These are phyloP conservation scores for Naganishia vaughanmartiniae DNA, from an alignment of 768 basidiomycete species.

Conservation along the genomic window DNA sequence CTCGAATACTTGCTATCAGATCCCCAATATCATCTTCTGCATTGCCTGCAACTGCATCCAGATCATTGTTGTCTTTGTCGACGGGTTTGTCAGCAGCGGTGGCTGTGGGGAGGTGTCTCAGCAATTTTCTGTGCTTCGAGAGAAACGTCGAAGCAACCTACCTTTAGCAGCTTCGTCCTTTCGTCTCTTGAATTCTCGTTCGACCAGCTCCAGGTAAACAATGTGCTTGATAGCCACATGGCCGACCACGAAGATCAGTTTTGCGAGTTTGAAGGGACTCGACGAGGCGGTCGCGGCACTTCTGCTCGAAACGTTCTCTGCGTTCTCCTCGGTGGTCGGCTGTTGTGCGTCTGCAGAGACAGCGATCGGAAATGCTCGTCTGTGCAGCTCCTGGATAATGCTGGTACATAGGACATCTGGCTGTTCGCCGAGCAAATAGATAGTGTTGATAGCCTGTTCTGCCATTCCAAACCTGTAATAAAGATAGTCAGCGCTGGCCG, in stretches of 20 bases:
- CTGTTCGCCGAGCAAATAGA: conserved; percentile 89
- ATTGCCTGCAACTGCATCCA: conserved; percentile 95
- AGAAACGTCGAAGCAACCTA: conserved; percentile 50
- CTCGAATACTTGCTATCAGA: conserved; percentile 74
- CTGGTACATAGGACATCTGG: conserved; percentile 78
- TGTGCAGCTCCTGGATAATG: conserved; percentile 78
- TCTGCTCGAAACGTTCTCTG: conserved; percentile 9
- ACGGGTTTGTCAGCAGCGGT: conserved; percentile 57
- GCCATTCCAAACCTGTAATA: conserved; percentile 72
- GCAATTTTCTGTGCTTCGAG: background rate
- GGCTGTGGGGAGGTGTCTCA: conserved; percentile 56
- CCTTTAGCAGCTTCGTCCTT: conserved; percentile 84
- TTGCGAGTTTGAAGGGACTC: conserved; percentile 59
- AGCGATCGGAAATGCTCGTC: conserved; percentile 62
- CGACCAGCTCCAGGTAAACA: conserved; percentile 90
- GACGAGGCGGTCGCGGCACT: background rate
- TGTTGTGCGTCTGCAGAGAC: conserved; percentile 23
- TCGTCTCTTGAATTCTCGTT: conserved; percentile 92
- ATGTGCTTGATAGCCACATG: conserved; percentile 98
- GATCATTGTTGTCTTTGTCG: conserved; percentile 70
- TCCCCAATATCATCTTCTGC: conserved; percentile 99
- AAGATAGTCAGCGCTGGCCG: background rate
- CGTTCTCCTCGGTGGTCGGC: background rate
- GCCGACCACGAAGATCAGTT: conserved; percentile 91
- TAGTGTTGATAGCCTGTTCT: conserved; percentile 93